These are phyloP conservation scores for Coccomyxa sp. DNA, from an alignment of 139 green algal species.

Conservation along the genomic window DNA sequence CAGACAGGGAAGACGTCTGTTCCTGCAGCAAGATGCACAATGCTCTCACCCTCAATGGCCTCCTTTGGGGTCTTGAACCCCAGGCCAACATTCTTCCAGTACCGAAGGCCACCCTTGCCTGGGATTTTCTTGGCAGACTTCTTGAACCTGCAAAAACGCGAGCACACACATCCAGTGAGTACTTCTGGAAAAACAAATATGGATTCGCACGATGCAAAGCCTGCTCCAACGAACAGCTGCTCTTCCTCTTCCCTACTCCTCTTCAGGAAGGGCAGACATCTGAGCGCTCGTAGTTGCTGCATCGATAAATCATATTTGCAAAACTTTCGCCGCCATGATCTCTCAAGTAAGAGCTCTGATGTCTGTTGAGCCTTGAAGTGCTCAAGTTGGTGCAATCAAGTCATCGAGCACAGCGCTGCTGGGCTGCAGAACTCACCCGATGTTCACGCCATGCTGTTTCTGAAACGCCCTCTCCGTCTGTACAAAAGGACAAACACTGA, in stretches of 20 bases:
- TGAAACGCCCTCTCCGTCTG: conserved; percentile 93
- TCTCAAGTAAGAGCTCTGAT: neutral
- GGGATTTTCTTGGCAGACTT: conserved; percentile 75
- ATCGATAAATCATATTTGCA: neutral
- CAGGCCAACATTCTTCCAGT: conserved; percentile 94
- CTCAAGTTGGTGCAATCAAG: neutral
- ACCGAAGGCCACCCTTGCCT: conserved; percentile 85
- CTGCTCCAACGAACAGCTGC: too few species aligned
- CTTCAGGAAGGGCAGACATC: too few species aligned
- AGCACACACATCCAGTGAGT: neutral
- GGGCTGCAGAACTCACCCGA: conserved; percentile 44
- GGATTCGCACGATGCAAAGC: neutral
- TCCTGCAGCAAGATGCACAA: neutral
- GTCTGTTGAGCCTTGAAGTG: neutral
- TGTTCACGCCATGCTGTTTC: conserved; percentile 89
- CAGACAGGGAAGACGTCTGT: neutral
- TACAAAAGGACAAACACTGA: neutral
- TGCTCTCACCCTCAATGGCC: conserved; percentile 89
- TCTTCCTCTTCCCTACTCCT: too few species aligned
- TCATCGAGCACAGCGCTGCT: too few species aligned
- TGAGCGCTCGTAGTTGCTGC: too few species aligned
- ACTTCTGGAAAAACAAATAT: neutral
- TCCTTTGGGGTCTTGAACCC: conserved; percentile 98
- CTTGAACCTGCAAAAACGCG: conserved; percentile 43
- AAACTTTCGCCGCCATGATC: neutral